phyloP scores from a whole-genome alignment of 163 green algal genomes.

The Chlorella variabilis region DNA sequence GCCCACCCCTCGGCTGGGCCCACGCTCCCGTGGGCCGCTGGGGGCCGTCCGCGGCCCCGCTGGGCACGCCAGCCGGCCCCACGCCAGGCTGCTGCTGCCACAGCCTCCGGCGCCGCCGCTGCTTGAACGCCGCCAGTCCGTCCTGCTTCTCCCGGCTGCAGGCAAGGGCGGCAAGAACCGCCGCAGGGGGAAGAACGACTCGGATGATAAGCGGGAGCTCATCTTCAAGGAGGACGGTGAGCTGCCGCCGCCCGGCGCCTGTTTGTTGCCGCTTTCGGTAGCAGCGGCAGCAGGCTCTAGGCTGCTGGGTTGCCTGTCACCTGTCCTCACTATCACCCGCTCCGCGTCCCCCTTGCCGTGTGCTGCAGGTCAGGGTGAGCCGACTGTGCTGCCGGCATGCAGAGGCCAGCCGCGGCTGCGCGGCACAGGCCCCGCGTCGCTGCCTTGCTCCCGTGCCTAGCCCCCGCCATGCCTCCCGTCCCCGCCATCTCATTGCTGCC shows the following conservation, averaged over 20 bases:
- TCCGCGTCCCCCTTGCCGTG: background rate
- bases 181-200: conserved; percentile 97
- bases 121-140: background rate
- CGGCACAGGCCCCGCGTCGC: no score
- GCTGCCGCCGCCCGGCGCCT: background rate
- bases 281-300: no score
- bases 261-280: no score
- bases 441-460: no score
- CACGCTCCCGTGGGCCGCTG: no score
- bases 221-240: conserved; percentile 99
- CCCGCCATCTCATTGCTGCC: no score
- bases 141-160: conserved; percentile 20
- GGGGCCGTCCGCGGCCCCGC: background rate
- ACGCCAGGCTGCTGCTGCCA: background rate
- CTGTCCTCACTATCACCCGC: background rate
- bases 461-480: no score
- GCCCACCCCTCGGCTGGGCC: no score
- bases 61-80: background rate
- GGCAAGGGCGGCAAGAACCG: conserved; percentile 92
- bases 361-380: conserved; percentile 23
- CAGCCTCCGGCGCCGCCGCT: background rate
- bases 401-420: background rate
- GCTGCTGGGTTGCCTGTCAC: no score
- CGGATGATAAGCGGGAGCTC: conserved; percentile 99
- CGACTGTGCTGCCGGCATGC: background rate